Percentiles rank a stretch among this genome's conserved stretches.
Evolutionary conservation across 306 rosid species (phyloP).

Genomic region (Acacia melanoxylon): DNA sequence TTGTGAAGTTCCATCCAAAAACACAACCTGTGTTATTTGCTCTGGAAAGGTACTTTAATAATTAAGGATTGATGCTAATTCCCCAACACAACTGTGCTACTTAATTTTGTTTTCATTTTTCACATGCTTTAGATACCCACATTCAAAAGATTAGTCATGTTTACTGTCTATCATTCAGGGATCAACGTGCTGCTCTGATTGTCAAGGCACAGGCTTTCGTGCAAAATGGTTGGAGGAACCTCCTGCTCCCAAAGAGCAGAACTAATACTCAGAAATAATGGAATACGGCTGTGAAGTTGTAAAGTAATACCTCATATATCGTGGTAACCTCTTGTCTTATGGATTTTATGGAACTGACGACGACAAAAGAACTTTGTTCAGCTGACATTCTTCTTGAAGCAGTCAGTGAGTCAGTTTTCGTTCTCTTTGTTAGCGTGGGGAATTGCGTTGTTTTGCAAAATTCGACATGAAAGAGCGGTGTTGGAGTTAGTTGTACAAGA

Average conservation of each 20-base stretch:
- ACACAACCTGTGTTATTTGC: constrained; percentile 77
- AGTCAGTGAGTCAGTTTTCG: background rate
- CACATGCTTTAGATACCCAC: background rate
- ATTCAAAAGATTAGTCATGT: background rate
- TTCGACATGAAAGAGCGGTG: constrained; percentile 18
- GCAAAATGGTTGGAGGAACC: constrained; percentile 90
- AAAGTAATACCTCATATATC: constrained; percentile 12
- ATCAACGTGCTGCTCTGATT: constrained; percentile 42
- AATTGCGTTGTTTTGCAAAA: constrained; percentile 19
- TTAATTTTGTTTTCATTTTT: constrained; percentile 5
- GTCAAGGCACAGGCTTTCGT: constrained; percentile 58
- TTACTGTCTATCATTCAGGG: constrained; percentile 36
- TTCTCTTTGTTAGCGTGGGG: constrained; percentile 12
- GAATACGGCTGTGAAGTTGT: constrained; percentile 7
- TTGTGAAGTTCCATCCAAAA: constrained; percentile 94
- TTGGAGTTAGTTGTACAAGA: constrained; percentile 7
- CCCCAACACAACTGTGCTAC: background rate
- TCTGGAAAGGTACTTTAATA: constrained; percentile 64
- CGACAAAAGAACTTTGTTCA: constrained; percentile 27
- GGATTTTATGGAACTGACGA: background rate
- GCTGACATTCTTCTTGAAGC: constrained; percentile 14
- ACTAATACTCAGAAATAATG: constrained; percentile 25
- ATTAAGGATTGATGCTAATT: constrained; percentile 7
- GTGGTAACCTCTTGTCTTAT: constrained; percentile 6
- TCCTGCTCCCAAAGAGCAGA: constrained; percentile 54